A percentile compares a stretch with the other conserved stretches of the same genome.
Conservation (phyloP, 2,329 filamentous ascomycete species). For the Blastomyces parvus region DNA sequence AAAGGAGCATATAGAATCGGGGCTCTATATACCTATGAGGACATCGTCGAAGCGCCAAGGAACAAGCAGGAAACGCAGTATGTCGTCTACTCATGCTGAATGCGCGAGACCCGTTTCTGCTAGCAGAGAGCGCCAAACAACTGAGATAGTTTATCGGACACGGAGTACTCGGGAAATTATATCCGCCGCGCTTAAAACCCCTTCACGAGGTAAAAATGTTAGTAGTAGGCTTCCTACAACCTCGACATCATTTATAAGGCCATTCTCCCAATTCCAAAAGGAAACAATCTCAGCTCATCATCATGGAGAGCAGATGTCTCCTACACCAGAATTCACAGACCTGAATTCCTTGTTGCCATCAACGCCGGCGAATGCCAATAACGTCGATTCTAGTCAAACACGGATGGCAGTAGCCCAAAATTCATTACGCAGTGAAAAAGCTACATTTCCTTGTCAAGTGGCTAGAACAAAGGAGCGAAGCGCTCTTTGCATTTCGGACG, state of each 20-base stretch:
- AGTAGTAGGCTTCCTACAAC: background rate
- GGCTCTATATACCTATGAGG: background rate
- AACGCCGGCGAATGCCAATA: slow-evolving; percentile 14
- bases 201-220: background rate
- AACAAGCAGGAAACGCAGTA: slow-evolving; percentile 6
- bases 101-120: background rate
- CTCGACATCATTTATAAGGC: slow-evolving; percentile 20
- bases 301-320: slow-evolving; percentile 12
- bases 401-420: background rate
- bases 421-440: background rate
- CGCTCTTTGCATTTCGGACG: background rate
- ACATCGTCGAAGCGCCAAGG: background rate
- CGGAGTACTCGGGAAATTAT: slow-evolving; percentile 12
- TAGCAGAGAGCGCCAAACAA: slow-evolving; percentile 11
- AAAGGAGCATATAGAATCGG: slow-evolving; percentile 1
- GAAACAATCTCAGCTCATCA: slow-evolving; percentile 12
- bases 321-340: slow-evolving; percentile 21
- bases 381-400: background rate
- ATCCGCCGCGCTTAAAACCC: slow-evolving; percentile 7
- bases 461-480: background rate
- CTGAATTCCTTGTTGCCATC: slow-evolving; percentile 24
- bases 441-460: background rate
- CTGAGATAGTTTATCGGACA: slow-evolving; percentile 13
- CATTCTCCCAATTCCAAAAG: slow-evolving; percentile 26
- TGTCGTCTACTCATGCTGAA: slow-evolving; percentile 6